These are phyloP conservation scores for Monoraphidium neglectum DNA, from an alignment of 139 green algal species.

Conservation along the genomic window DNA sequence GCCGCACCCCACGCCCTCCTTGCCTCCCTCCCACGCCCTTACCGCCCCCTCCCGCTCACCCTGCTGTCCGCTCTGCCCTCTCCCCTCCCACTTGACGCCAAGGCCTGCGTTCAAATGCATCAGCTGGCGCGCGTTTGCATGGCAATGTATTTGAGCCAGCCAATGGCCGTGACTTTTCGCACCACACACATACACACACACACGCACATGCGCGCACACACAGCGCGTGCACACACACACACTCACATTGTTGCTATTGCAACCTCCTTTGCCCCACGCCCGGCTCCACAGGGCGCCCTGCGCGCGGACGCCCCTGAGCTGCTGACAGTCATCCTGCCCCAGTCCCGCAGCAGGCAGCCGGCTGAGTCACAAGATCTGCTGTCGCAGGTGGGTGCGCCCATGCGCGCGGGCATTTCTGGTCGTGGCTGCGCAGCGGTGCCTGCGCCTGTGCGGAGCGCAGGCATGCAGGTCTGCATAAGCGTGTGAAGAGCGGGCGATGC, in stretches of 20 bases:
- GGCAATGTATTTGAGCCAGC: too few species aligned
- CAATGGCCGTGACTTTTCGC: neutral
- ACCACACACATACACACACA: neutral
- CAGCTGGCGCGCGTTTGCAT: too few species aligned
- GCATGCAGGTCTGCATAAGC: too few species aligned
- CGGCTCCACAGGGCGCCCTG: constrained; percentile 92
- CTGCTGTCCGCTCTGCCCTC: neutral
- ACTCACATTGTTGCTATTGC: constrained; percentile 52
- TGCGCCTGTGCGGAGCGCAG: neutral
- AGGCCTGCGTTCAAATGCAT: too few species aligned
- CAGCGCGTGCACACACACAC: too few species aligned
- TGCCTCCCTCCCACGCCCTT: neutral
- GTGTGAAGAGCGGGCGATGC: too few species aligned
- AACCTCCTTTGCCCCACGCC: constrained; percentile 98
- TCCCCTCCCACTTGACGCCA: too few species aligned
- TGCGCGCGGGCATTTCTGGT: too few species aligned
- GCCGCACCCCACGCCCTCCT: neutral
- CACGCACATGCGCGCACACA: too few species aligned
- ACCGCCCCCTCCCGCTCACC: neutral
- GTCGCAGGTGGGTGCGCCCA: constrained; percentile 58
- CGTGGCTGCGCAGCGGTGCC: neutral
- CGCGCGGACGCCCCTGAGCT: constrained; percentile 91
- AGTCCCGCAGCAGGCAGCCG: constrained; percentile 85
- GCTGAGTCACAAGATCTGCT: constrained; percentile 92
- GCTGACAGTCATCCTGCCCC: constrained; percentile 95